Conservation (phyloP, 768 basidiomycete species). For the Lactifluus hygrophoroides region DNA sequence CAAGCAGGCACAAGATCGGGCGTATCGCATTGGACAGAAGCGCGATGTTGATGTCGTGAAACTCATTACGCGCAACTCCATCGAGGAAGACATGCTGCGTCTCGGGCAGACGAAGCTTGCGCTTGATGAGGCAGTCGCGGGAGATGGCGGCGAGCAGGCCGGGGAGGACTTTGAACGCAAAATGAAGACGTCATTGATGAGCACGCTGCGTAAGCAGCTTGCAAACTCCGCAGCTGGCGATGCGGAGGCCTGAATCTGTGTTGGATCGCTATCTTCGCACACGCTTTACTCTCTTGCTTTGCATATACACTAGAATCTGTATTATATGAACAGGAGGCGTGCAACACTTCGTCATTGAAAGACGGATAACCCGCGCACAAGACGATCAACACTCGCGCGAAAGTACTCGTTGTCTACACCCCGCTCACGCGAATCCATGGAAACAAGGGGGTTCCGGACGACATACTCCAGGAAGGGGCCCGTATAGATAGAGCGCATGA, state of each 20-base stretch:
- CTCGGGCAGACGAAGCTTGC: constrained; percentile 87
- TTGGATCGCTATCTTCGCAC: constrained; percentile 3
- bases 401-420: constrained; percentile 95
- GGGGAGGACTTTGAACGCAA: constrained; percentile 54
- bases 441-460: constrained; percentile 81
- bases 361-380: constrained; percentile 52
- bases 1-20: constrained; percentile 93
- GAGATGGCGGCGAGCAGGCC: constrained; percentile 48
- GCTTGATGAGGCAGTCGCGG: constrained; percentile 90
- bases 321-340: constrained; percentile 1
- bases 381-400: constrained; percentile 66
- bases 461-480: constrained; percentile 93
- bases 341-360: constrained; percentile 28
- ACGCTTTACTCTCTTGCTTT: constrained; percentile 17
- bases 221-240: constrained; percentile 1
- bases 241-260: neutral
- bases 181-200: constrained; percentile 83
- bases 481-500: constrained; percentile 84
- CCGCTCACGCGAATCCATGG: constrained; percentile 71
- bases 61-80: constrained; percentile 82
- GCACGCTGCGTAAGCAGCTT: constrained; percentile 67
- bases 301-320: constrained; percentile 17
- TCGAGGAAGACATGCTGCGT: constrained; percentile 93
- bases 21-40: constrained; percentile 94
- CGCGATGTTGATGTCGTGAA: constrained; percentile 92